These are phyloP conservation scores for Polyporus arcularius DNA, from an alignment of 768 basidiomycete genomes.

Conservation along the genomic window DNA sequence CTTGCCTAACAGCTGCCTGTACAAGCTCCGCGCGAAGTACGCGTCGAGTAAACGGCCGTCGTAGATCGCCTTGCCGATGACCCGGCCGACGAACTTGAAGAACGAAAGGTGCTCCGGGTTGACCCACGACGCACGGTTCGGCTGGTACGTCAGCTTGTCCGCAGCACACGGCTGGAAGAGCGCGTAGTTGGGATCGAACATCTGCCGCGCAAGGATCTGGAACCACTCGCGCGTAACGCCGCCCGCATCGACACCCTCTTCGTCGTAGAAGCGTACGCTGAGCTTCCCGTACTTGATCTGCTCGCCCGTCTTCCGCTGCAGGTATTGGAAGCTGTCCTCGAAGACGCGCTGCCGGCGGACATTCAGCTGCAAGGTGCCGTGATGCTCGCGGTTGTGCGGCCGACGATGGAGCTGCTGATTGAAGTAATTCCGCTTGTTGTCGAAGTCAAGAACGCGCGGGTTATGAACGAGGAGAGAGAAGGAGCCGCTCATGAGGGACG, in stretches of 20 bases:
- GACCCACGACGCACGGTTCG: constrained; percentile 90
- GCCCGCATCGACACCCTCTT: constrained; percentile 98
- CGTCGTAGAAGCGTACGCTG: constrained; percentile 93
- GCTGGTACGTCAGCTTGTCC: constrained; percentile 93
- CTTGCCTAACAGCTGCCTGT: constrained; percentile 92
- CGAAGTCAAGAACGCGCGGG: constrained; percentile 95
- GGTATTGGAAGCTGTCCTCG: constrained; percentile 93
- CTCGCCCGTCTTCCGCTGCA: constrained; percentile 88
- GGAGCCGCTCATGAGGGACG: constrained; percentile 95
- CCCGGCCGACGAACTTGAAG: constrained; percentile 98
- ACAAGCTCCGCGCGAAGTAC: constrained; percentile 95
- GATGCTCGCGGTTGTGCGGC: constrained; percentile 76
- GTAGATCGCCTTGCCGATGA: constrained; percentile 97
- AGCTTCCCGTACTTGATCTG: constrained; percentile 98
- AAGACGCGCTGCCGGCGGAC: constrained; percentile 91
- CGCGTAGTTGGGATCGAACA: constrained; percentile 99
- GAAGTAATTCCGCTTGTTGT: constrained; percentile 98
- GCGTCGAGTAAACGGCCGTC: constrained; percentile 96
- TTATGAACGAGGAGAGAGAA: constrained; percentile 97
- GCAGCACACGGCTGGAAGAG: constrained; percentile 98
- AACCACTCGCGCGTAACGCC: constrained; percentile 99
- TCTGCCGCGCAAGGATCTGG: constrained; percentile 95
- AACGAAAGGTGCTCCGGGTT: constrained; percentile 95
- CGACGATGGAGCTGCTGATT: constrained; percentile 88
- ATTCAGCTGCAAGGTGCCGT: constrained; percentile 82